A percentile compares a stretch with the other conserved stretches of the same genome.
Evolutionary conservation across 305 asterid species (phyloP).

Genomic region (Fraxinus ornus): DNA sequence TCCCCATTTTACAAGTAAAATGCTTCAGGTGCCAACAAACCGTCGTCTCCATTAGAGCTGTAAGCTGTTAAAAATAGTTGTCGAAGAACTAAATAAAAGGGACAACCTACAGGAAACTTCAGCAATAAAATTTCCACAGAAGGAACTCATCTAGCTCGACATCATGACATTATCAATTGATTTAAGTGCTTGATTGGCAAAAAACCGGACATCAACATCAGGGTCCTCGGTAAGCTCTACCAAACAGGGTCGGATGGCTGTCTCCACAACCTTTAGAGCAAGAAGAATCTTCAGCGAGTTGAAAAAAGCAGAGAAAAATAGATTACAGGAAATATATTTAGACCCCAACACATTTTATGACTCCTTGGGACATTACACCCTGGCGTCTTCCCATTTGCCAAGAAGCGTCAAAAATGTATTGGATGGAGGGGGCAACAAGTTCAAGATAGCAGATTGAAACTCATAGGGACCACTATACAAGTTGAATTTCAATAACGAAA

Average conservation of each 20-base stretch:
- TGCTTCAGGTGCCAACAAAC: background rate
- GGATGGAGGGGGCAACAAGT: background rate
- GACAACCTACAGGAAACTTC: background rate
- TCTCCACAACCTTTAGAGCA: slow-evolving; percentile 62
- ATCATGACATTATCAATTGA: slow-evolving; percentile 54
- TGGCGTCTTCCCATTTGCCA: background rate
- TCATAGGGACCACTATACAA: background rate
- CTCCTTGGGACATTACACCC: background rate
- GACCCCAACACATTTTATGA: background rate
- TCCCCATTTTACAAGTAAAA: background rate
- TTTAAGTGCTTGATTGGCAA: slow-evolving; percentile 68
- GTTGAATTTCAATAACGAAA: background rate
- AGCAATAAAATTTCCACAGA: slow-evolving; percentile 1
- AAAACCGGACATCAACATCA: slow-evolving; percentile 76
- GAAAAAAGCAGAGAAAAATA: background rate
- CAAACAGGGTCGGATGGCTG: slow-evolving; percentile 63
- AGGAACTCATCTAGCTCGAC: slow-evolving; percentile 42
- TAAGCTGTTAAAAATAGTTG: background rate
- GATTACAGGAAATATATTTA: background rate
- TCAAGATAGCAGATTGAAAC: background rate
- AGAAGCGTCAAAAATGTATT: background rate
- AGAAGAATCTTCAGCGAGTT: background rate
- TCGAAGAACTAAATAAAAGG: background rate
- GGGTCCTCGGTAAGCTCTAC: slow-evolving; percentile 80
- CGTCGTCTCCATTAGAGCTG: background rate